Conservation (phyloP, 768 basidiomycete genomes). For the Ephemerocybe angulata region DNA sequence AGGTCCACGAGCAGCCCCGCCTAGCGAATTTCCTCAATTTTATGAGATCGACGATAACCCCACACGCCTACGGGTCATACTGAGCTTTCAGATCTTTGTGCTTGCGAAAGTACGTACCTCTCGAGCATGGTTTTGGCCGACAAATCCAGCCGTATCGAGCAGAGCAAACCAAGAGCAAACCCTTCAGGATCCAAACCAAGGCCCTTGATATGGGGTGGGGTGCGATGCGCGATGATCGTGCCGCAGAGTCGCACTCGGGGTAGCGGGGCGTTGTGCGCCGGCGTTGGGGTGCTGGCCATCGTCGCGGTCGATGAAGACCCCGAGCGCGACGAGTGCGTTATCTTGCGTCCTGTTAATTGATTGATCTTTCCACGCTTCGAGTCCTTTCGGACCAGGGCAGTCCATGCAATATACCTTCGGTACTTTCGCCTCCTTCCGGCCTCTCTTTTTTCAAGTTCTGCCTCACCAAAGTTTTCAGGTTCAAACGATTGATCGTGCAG, state of each 20-base stretch:
- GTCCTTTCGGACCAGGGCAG: too few species aligned
- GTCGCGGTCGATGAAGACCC: neutral
- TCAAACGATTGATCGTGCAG: too few species aligned
- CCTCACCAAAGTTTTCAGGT: too few species aligned
- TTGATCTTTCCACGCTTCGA: too few species aligned
- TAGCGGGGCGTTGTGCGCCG: slow-evolving; percentile 69
- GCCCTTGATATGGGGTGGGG: slow-evolving; percentile 95
- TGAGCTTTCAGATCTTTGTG: neutral
- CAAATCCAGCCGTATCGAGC: slow-evolving; percentile 76
- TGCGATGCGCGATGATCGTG: slow-evolving; percentile 75
- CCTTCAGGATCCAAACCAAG: slow-evolving; percentile 88
- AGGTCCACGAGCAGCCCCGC: slow-evolving; percentile 84
- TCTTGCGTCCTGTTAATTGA: too few species aligned
- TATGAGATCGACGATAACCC: slow-evolving; percentile 84
- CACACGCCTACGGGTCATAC: slow-evolving; percentile 80
- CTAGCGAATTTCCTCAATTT: slow-evolving; percentile 93
- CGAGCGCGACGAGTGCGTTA: too few species aligned
- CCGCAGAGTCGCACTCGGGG: slow-evolving; percentile 60
- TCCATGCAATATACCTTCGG: too few species aligned
- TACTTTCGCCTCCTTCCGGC: too few species aligned
- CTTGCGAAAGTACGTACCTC: slow-evolving; percentile 53
- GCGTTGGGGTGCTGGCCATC: slow-evolving; percentile 41
- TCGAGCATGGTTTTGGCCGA: slow-evolving; percentile 86
- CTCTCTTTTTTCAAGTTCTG: too few species aligned
- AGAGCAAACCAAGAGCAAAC: too few species aligned